These are phyloP conservation scores for Camellia japonica DNA, from an alignment of 148 eudicot species.

Conservation along the genomic window DNA sequence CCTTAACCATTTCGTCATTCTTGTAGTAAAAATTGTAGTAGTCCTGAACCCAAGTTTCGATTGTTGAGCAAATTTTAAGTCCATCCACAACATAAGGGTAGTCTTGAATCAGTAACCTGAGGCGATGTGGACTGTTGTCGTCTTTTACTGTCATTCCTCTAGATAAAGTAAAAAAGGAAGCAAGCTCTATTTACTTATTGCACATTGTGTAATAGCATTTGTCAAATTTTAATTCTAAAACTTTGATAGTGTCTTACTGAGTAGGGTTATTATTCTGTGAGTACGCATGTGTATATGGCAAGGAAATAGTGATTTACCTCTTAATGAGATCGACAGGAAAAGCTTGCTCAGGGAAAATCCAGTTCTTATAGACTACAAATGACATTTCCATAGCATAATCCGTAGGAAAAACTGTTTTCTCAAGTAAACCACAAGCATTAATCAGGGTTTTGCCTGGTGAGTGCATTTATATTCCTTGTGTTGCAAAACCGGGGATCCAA, in stretches of 20 bases:
- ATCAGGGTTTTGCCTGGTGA: neutral
- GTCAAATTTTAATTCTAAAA: no score
- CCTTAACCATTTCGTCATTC: slow-evolving; percentile 11
- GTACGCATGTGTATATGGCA: no score
- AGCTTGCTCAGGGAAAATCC: slow-evolving; percentile 26
- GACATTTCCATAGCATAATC: slow-evolving; percentile 61
- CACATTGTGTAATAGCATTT: no score
- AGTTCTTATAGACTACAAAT: slow-evolving; percentile 15
- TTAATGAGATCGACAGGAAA: slow-evolving; percentile 67
- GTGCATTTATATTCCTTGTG: no score
- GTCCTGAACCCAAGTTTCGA: slow-evolving; percentile 23
- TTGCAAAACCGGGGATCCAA: no score
- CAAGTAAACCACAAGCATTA: slow-evolving; percentile 61
- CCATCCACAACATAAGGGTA: slow-evolving; percentile 30
- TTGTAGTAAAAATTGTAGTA: slow-evolving; percentile 23
- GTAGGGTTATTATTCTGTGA: no score
- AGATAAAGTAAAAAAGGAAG: neutral
- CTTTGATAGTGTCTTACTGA: no score
- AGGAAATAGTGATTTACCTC: slow-evolving; percentile 32
- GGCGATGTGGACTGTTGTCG: slow-evolving; percentile 1
- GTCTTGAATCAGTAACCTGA: slow-evolving; percentile 21
- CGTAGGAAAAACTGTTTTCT: slow-evolving; percentile 49
- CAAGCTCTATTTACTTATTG: no score
- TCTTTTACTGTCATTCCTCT: slow-evolving; percentile 33
- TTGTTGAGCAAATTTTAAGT: slow-evolving; percentile 25